Percentiles rank a stretch among this genome's conserved stretches.
Evolutionary conservation across 257 asterid genomes (phyloP).

Genomic region (Penstemon eatonii): DNA sequence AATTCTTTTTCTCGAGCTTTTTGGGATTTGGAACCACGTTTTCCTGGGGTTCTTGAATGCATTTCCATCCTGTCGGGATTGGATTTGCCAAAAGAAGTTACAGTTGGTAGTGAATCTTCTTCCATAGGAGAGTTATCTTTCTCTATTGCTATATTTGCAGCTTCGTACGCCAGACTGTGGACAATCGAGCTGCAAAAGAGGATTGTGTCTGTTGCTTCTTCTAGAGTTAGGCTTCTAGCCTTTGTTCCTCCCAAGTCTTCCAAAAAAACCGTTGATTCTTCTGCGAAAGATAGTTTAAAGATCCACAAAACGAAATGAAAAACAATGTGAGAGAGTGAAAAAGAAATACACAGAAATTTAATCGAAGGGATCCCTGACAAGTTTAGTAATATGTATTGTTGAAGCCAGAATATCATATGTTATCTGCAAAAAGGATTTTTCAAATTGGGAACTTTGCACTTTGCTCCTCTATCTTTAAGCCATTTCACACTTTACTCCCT

Average conservation of each 20-base stretch:
- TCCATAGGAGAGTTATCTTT: slow-evolving; percentile 55
- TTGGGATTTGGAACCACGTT: slow-evolving; percentile 56
- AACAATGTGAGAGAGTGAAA: neutral
- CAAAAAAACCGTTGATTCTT: slow-evolving; percentile 58
- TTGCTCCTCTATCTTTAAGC: no score
- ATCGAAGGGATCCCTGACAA: neutral
- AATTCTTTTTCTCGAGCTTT: slow-evolving; percentile 53
- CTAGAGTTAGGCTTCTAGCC: slow-evolving; percentile 71
- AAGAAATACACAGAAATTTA: neutral
- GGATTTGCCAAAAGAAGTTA: slow-evolving; percentile 46
- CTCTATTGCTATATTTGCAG: slow-evolving; percentile 74
- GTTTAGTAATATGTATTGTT: neutral
- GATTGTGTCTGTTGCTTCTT: slow-evolving; percentile 93
- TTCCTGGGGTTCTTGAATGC: slow-evolving; percentile 48
- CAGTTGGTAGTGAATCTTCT: slow-evolving; percentile 48
- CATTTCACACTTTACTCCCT: no score
- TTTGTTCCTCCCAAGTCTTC: slow-evolving; percentile 47
- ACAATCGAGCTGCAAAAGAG: slow-evolving; percentile 96
- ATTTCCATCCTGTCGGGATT: slow-evolving; percentile 54
- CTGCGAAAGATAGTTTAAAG: slow-evolving; percentile 40
- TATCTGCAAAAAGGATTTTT: slow-evolving; percentile 9
- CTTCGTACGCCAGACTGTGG: slow-evolving; percentile 78
- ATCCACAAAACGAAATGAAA: neutral
- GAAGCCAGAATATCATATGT: slow-evolving; percentile 5
- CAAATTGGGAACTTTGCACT: no score